Evolutionary conservation across 768 basidiomycete species (phyloP).

Genomic region (Termitomyces bulborhizus): DNA sequence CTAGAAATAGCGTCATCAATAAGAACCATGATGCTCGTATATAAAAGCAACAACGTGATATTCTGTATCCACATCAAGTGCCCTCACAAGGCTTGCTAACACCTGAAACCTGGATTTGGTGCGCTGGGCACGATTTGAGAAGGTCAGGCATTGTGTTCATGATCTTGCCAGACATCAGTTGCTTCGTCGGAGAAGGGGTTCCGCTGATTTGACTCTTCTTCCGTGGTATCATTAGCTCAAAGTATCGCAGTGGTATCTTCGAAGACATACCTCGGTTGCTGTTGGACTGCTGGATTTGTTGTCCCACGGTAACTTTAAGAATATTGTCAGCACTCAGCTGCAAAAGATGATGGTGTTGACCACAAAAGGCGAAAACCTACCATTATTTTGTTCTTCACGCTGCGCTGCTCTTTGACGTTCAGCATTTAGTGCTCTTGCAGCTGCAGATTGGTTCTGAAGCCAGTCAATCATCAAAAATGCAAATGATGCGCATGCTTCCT

Average conservation of each 20-base stretch:
- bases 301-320: not conserved
- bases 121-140: too few relatives aligned
- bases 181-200: not conserved
- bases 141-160: not conserved
- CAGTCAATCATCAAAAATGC: not conserved
- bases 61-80: too few relatives aligned
- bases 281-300: not conserved
- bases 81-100: too few relatives aligned
- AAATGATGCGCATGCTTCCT: not conserved
- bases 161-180: not conserved
- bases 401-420: not conserved
- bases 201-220: not conserved
- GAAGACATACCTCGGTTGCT: not conserved
- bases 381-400: not conserved
- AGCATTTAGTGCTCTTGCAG: not conserved
- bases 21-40: too few relatives aligned
- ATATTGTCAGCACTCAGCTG: not conserved
- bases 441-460: not conserved
- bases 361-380: too few relatives aligned
- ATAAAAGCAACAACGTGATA: too few relatives aligned
- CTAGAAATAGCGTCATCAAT: too few relatives aligned
- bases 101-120: too few relatives aligned
- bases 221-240: not conserved
- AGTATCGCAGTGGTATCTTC: too few relatives aligned
- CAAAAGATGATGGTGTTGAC: not conserved